Evolutionary conservation across 2,329 filamentous ascomycete species (phyloP), one percentile per base, ranked within the genome.

Genomic region (Chaetoscypha palmicola): DNA sequence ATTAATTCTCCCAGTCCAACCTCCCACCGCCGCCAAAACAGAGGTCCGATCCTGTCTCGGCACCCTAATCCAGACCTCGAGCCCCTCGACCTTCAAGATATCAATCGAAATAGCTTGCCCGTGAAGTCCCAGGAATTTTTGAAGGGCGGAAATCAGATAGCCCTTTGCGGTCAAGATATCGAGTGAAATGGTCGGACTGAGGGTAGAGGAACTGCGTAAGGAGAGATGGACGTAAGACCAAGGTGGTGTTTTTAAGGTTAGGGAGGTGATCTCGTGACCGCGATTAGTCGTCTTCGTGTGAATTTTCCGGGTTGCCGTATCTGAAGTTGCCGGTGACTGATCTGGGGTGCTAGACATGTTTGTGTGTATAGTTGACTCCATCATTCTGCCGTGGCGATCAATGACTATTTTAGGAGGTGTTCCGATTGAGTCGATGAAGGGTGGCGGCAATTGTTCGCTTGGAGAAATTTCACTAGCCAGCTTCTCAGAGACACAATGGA

Each of bases 81-180:
- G 55, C 1, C 66, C 70, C 2, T 76, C 64, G 0, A 81, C 66
- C 53, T 80, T 77, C 24, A 91, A 70, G 16, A 90, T 77, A 58
- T 91, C 86, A 44, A 89, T 59, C 1, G 80, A 67, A 3, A 90
- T 79, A 9, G 77, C 78, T 2, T 72, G 66, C 9, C 86, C 86
- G 0, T 77, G 79, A 14, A 77, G 65, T 16, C 86, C 86, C 1
- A 91, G 74, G 55, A 86, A 89, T 49, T 83, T 76, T 1, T 68
- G 69, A 5, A 91, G 66, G 0, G 84, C 80, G 1, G 73, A 63
- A 2, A 74, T 76, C 53, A 84, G 75, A 57, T 84, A 80, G 0
- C 77, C 68, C 24, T 76, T 77, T 14, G 75, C 69, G 28, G 79
- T 80, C 2, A 88, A 65, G 2, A 71, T 66, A 62, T 89, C 83